Conservation (phyloP, 2,329 filamentous ascomycete genomes). For the Scorias spongiosa region DNA sequence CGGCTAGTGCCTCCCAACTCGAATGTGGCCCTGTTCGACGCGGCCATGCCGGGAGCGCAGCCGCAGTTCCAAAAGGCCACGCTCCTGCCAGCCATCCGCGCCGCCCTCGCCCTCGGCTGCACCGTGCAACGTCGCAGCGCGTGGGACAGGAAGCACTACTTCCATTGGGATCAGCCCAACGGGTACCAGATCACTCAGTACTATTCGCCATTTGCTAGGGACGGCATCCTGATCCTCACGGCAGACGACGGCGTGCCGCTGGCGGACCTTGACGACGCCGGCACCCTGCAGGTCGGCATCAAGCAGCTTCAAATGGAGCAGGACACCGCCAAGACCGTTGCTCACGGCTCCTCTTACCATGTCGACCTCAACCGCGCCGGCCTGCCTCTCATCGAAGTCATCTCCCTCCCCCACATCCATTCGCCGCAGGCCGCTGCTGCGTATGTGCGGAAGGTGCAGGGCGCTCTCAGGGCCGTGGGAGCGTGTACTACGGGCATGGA, state of each 20-base stretch:
- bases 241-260: conserved; percentile 64
- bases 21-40: conserved; percentile 79
- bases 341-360: conserved; percentile 59
- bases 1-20: conserved; percentile 47
- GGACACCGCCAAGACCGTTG: conserved; percentile 87
- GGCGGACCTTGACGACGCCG: conserved; percentile 51
- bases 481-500: conserved; percentile 90
- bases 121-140: conserved; percentile 59
- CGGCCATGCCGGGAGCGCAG: conserved; percentile 77
- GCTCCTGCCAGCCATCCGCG: conserved; percentile 76
- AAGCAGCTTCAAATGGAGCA: conserved; percentile 96
- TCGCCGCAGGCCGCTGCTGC: conserved; percentile 76
- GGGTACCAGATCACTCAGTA: conserved; percentile 98
- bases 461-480: conserved; percentile 62
- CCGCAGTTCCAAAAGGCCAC: conserved; percentile 71
- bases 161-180: conserved; percentile 93
- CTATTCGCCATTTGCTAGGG: conserved; percentile 55
- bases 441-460: conserved; percentile 77
- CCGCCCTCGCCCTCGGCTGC: conserved; percentile 72
- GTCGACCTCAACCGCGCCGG: conserved; percentile 92
- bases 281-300: conserved; percentile 60
- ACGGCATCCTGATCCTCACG: conserved; percentile 57
- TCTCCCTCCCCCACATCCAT: conserved; percentile 79
- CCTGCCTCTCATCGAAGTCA: conserved; percentile 84
- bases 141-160: conserved; percentile 97